Conservation (phyloP, 2,329 filamentous ascomycete species). For the Penicillium sp. region DNA sequence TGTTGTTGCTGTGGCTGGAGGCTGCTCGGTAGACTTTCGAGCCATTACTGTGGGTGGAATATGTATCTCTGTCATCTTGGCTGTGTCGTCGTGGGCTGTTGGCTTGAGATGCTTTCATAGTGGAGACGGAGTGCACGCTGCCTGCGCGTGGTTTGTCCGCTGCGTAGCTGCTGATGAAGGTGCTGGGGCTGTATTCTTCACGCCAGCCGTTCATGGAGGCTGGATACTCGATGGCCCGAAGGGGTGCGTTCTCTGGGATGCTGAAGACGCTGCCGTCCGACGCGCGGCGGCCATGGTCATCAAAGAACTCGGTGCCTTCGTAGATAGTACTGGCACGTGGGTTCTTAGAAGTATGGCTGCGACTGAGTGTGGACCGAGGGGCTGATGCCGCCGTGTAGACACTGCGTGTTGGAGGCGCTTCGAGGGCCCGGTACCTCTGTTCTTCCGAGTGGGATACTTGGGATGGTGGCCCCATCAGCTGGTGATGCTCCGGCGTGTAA, state of each 20-base stretch:
- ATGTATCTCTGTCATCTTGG: conserved; percentile 23
- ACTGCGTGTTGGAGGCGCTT: conserved; percentile 29
- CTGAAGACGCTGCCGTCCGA: conserved; percentile 41
- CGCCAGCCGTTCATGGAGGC: conserved; percentile 27
- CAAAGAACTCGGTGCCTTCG: conserved; percentile 38
- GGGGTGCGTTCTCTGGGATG: conserved; percentile 33
- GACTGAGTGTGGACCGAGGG: conserved; percentile 32
- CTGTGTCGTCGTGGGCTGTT: conserved; percentile 17
- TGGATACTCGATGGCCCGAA: conserved; percentile 44
- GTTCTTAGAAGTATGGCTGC: conserved; percentile 41
- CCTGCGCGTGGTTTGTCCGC: conserved; percentile 34
- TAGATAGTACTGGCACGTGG: conserved; percentile 44
- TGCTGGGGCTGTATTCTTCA: conserved; percentile 36
- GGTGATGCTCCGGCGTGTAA: conserved; percentile 27
- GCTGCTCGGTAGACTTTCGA: conserved; percentile 18
- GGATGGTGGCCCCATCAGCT: conserved; percentile 24
- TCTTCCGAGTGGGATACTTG: conserved; percentile 22
- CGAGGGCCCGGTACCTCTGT: conserved; percentile 34
- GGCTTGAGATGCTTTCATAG: conserved; percentile 35
- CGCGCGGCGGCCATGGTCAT: conserved; percentile 35
- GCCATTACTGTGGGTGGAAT: conserved; percentile 19
- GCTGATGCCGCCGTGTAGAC: conserved; percentile 24
- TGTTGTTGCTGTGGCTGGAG: conserved; percentile 23
- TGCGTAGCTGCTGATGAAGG: conserved; percentile 46
- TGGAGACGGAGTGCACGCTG: conserved; percentile 39